phyloP scores from a whole-genome alignment of 331 rosid species.

The Quercus lobata region DNA sequence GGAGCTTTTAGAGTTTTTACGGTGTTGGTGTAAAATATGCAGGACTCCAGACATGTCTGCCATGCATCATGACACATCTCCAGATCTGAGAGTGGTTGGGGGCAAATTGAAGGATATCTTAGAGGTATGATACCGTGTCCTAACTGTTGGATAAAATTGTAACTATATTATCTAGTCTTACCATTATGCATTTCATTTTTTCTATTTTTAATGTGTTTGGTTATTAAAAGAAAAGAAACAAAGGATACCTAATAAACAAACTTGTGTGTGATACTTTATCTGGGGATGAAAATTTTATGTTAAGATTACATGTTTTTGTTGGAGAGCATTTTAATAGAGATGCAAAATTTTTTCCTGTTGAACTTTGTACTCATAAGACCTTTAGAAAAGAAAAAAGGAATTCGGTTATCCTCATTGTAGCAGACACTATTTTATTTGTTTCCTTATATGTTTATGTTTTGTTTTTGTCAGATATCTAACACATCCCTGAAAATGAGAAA shows the following conservation, averaged over 20 bases:
- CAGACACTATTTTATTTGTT: neutral
- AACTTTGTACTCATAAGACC: neutral
- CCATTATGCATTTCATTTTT: neutral
- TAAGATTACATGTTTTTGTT: neutral
- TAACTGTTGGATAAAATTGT: neutral
- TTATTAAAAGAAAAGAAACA: neutral
- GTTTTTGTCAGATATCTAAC: conserved; percentile 52
- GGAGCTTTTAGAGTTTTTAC: conserved; percentile 6
- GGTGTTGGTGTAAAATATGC: conserved; percentile 18
- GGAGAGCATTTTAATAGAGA: neutral
- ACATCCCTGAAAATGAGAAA: conserved; percentile 74
- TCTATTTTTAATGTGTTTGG: neutral
- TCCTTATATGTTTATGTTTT: neutral
- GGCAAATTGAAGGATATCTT: conserved; percentile 68
- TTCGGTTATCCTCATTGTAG: neutral
- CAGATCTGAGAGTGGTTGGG: conserved; percentile 77
- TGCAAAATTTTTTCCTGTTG: neutral
- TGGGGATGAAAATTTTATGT: neutral
- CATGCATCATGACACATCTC: conserved; percentile 79
- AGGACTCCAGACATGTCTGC: conserved; percentile 94
- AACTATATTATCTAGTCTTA: neutral
- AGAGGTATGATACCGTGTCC: conserved; percentile 43
- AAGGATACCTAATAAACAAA: neutral
- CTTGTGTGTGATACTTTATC: neutral
- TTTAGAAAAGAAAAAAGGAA: too few species aligned